A percentile compares a stretch with the other conserved stretches of the same genome.
These are phyloP conservation scores for Hypholoma sublateritium DNA, from an alignment of 768 basidiomycete species.

Conservation along the genomic window DNA sequence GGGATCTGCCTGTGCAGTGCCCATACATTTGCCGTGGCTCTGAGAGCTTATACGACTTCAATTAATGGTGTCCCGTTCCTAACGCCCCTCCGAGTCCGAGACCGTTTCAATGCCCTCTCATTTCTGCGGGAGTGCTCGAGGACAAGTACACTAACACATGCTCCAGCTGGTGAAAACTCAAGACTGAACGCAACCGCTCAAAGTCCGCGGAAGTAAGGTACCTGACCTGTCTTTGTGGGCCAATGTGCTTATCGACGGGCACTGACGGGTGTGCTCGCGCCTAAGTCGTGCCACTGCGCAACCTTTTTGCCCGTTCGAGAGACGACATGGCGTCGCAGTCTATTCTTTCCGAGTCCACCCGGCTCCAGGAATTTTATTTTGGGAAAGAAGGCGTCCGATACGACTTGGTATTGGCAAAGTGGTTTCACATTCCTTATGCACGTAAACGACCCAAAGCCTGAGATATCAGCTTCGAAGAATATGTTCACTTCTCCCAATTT, in stretches of 20 bases:
- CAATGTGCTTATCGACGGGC: not conserved
- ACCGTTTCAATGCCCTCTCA: too few relatives aligned
- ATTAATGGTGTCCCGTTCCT: too few relatives aligned
- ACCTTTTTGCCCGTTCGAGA: not conserved
- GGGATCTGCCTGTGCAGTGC: too few relatives aligned
- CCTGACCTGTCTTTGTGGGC: not conserved
- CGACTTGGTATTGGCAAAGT: not conserved
- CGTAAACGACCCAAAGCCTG: too few relatives aligned
- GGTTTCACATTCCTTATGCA: not conserved
- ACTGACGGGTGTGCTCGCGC: slow-evolving; percentile 24
- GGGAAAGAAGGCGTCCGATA: not conserved
- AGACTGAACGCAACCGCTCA: not conserved
- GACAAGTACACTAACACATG: too few relatives aligned
- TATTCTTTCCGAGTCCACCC: slow-evolving; percentile 6
- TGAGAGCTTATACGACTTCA: too few relatives aligned
- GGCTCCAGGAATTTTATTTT: slow-evolving; percentile 4
- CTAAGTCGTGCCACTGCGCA: not conserved
- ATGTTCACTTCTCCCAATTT: too few relatives aligned
- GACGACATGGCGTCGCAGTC: not conserved
- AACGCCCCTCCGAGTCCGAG: too few relatives aligned
- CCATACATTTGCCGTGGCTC: too few relatives aligned
- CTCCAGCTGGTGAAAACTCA: too few relatives aligned
- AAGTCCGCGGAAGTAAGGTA: slow-evolving; percentile 1
- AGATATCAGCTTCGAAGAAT: too few relatives aligned
- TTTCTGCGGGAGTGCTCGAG: too few relatives aligned